Base-by-base conservation (phyloP, 1,139 yeast genomes). In the Kodamaea arcana region DNA sequence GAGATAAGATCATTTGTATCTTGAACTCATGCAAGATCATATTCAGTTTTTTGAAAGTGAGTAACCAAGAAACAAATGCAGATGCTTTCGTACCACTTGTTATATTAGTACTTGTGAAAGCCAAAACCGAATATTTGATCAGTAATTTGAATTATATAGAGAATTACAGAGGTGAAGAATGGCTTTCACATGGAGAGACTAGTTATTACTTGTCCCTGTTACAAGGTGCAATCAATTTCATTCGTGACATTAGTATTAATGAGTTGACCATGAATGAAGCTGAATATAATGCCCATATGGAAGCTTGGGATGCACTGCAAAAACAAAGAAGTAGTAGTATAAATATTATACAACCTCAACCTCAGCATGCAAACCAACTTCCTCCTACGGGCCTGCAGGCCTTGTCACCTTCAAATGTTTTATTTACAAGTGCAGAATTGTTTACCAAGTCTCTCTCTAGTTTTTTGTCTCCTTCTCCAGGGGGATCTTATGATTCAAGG, bases 21-120 rank as follows among this genome's bases (percentile, higher is more conserved):
- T 67, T 94, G 41, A 94, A 94, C 60, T 80, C 94, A 38, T 90
- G 97, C 55, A 92, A 92, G 56, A 90, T 92, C 12, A 82, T 94
- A 7, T 88, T 88, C 65, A 94, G 95, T 13, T 69, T 86, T 37
- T 72, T 94, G 36, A 79, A 88, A 45, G 83, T 81, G 37, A 74
- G 76, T 27, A 83, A 80, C 37, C 66, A 68, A 39, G 94, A 86
- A 48, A 66, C 75, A 2, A 90, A 90, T 46, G 99, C 99, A 0
- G 99, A 94, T 58, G 77, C 86, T 20, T 94, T 94, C 56, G 72
- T 94, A 18, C 98, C 99, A 0, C 60, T 92, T 30, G 64, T 94
- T 33, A 88, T 94, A 24, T 80, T 81, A 46, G 83, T 92, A 6
- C 75, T 90, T 2, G 60, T 92, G 31, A 81, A 80, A 47, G 80